phyloP scores from a whole-genome alignment of 164 flowering plant genomes.

The Pachysandra terminalis region DNA sequence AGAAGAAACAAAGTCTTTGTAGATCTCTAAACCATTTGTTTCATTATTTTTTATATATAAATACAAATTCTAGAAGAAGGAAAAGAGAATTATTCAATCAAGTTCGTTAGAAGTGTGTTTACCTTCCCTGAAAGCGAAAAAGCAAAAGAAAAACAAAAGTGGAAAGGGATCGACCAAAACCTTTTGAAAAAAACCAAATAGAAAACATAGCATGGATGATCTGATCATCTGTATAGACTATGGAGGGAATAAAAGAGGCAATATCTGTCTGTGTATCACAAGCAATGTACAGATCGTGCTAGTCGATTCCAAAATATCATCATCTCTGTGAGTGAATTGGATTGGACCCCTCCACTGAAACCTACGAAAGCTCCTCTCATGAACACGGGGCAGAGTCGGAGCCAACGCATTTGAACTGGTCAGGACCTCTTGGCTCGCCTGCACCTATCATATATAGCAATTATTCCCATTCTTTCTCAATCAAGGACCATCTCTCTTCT shows the following conservation, averaged over 20 bases:
- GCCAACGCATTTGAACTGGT: constrained; percentile 12
- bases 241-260: not conserved
- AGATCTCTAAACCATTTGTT: no score
- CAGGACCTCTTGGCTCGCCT: constrained; percentile 20
- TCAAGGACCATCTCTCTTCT: not conserved
- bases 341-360: constrained; percentile 25
- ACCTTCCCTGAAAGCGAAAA: no score
- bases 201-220: no score
- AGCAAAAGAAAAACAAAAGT: no score
- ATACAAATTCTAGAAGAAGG: no score
- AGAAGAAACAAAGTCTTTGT: no score
- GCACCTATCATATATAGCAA: constrained; percentile 20
- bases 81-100: no score
- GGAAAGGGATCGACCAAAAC: no score
- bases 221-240: no score
- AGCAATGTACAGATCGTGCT: constrained; percentile 12
- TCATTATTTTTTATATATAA: no score
- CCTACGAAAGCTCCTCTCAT: constrained; percentile 5
- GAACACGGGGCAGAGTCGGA: constrained; percentile 11
- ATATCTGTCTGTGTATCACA: constrained; percentile 17
- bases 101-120: no score
- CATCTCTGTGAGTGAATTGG: constrained; percentile 14
- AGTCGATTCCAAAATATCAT: constrained; percentile 17
- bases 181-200: no score
- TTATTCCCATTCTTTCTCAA: constrained; percentile 17